A percentile compares a stretch with the other conserved stretches of the same genome.
phyloP scores from a whole-genome alignment of 1,284 basidiomycete genomes.

The Trichosporon coremiiforme region DNA sequence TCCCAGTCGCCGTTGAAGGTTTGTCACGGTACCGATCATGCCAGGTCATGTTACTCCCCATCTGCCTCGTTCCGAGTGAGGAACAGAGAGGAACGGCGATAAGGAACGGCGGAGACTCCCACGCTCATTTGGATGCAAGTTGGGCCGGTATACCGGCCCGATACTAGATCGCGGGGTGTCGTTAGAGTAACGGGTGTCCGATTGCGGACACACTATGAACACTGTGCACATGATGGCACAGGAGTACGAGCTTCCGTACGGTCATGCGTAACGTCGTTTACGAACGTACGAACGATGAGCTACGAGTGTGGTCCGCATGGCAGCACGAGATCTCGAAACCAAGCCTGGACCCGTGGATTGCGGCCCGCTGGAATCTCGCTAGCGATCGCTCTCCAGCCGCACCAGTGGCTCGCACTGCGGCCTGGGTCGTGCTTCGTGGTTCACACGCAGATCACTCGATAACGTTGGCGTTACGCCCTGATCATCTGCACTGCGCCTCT shows the following conservation, averaged over 20 bases:
- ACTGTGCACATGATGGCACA: too few species aligned
- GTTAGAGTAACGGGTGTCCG: too few species aligned
- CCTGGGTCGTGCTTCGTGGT: not conserved
- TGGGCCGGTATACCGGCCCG: too few species aligned
- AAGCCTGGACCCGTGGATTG: not conserved
- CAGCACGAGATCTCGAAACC: not conserved
- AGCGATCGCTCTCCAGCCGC: not conserved
- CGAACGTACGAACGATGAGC: not conserved
- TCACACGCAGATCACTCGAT: constrained; percentile 8
- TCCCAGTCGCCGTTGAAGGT: not conserved
- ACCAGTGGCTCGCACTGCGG: not conserved
- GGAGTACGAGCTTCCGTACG: too few species aligned
- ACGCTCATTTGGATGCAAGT: too few species aligned
- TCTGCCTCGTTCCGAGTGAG: constrained; percentile 3
- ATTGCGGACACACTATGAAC: too few species aligned
- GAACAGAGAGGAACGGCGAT: not conserved
- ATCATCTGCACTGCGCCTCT: not conserved
- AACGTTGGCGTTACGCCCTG: not conserved
- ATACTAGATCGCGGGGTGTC: too few species aligned
- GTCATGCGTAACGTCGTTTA: not conserved
- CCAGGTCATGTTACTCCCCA: too few species aligned
- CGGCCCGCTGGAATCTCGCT: not conserved
- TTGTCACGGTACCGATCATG: not conserved
- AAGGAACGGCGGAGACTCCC: too few species aligned
- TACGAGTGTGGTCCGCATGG: not conserved